These are phyloP conservation scores for Austroboletus niveus DNA, from an alignment of 1,284 basidiomycete species.

Conservation along the genomic window DNA sequence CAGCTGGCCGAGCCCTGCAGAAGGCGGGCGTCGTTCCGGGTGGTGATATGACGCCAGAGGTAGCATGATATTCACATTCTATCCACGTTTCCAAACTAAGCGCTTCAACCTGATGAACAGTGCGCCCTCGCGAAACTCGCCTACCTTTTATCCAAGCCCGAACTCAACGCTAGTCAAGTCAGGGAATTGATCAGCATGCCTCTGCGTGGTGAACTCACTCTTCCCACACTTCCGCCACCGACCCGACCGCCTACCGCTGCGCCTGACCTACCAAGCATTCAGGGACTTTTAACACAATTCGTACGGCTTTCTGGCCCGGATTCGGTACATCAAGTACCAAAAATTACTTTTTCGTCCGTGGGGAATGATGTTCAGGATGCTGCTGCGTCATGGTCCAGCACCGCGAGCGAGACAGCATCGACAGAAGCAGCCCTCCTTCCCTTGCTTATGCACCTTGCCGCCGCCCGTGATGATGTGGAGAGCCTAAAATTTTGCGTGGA, in stretches of 20 bases:
- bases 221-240: constrained; percentile 40
- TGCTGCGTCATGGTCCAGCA: constrained; percentile 73
- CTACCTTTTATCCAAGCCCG: constrained; percentile 85
- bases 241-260: constrained; percentile 44
- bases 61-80: constrained; percentile 30
- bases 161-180: constrained; percentile 67
- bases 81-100: constrained; percentile 2
- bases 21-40: constrained; percentile 76
- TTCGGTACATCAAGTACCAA: constrained; percentile 37
- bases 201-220: constrained; percentile 85
- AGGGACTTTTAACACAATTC: constrained; percentile 63
- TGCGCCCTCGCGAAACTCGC: constrained; percentile 87
- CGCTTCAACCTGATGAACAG: constrained; percentile 36
- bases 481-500: constrained; percentile 59
- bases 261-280: constrained; percentile 57
- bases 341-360: constrained; percentile 43
- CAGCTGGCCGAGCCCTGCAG: constrained; percentile 74
- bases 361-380: constrained; percentile 44
- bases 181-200: constrained; percentile 76
- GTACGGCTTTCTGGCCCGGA: constrained; percentile 55
- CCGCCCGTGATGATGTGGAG: constrained; percentile 63
- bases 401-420: constrained; percentile 65
- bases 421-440: constrained; percentile 71
- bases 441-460: constrained; percentile 75
- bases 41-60: constrained; percentile 94